Percentiles rank a stretch among this genome's conserved stretches.
Evolutionary conservation across 2,329 filamentous ascomycete genomes (phyloP).

Genomic region (Rhinocladiella mackenziei): DNA sequence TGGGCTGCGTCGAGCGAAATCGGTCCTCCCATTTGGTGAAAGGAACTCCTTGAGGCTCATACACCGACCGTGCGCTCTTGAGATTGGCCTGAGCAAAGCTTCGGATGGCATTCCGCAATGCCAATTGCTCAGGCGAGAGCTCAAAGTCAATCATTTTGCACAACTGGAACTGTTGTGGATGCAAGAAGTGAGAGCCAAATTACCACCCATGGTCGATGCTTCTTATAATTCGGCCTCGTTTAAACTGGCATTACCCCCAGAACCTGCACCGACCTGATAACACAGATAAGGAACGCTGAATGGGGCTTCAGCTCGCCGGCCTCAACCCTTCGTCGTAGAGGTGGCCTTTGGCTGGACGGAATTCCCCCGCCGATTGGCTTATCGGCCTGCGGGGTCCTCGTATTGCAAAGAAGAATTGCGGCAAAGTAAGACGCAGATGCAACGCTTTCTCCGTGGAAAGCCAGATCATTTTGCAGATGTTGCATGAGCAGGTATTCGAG

Average conservation of each 20-base stretch:
- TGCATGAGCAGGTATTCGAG: no score
- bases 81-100: slow-evolving; percentile 16
- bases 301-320: no score
- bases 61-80: slow-evolving; percentile 12
- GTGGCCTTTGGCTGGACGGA: no score
- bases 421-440: background rate
- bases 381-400: no score
- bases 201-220: background rate
- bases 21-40: slow-evolving; percentile 36
- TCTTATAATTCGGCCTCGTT: no score
- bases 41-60: slow-evolving; percentile 6
- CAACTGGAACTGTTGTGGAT: background rate
- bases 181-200: background rate
- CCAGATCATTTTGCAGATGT: no score
- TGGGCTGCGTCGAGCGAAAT: slow-evolving; percentile 47
- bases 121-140: slow-evolving; percentile 16
- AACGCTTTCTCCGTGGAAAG: background rate
- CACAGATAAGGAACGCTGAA: no score
- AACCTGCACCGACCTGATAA: no score
- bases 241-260: no score
- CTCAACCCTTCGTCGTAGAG: no score
- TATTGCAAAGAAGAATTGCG: no score
- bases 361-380: no score
- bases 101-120: slow-evolving; percentile 13
- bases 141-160: slow-evolving; percentile 19